A percentile compares a stretch with the other conserved stretches of the same genome.
These are phyloP conservation scores for Gorgonomyces haynaldii DNA, from an alignment of 192 early-diverging fungal species.

Conservation along the genomic window DNA sequence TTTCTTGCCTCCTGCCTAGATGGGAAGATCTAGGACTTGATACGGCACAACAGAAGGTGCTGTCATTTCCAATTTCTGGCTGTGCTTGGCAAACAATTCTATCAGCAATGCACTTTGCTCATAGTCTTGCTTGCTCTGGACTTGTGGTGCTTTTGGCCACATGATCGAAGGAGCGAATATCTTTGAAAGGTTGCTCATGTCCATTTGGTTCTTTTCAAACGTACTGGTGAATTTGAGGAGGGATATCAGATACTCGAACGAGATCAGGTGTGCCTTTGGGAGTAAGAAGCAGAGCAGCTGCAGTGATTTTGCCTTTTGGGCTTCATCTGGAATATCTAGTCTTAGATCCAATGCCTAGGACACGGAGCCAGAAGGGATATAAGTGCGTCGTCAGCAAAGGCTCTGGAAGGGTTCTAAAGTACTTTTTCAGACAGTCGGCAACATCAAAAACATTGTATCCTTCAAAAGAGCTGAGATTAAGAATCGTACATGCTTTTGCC, in stretches of 20 bases:
- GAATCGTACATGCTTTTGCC: no score
- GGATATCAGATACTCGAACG: constrained; percentile 31
- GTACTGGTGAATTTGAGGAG: constrained; percentile 21
- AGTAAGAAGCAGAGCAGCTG: constrained; percentile 35
- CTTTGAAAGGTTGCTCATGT: constrained; percentile 23
- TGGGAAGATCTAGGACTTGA: not conserved
- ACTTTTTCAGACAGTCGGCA: constrained; percentile 36
- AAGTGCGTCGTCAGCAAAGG: constrained; percentile 33
- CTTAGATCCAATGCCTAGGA: constrained; percentile 14
- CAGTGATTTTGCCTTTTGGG: constrained; percentile 21
- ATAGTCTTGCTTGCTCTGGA: constrained; percentile 12
- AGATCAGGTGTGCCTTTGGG: constrained; percentile 28
- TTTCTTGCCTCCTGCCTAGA: constrained; percentile 78
- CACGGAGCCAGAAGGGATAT: constrained; percentile 31
- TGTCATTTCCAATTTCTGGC: not conserved
- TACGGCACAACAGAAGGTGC: not conserved
- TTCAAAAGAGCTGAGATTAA: constrained; percentile 21
- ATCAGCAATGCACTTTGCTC: not conserved
- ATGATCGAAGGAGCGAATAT: constrained; percentile 38
- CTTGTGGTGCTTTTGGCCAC: constrained; percentile 23
- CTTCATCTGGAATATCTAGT: constrained; percentile 31
- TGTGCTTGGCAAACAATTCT: not conserved
- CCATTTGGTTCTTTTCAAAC: constrained; percentile 33
- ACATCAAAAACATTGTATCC: constrained; percentile 39
- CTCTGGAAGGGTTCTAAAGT: constrained; percentile 32